phyloP scores from a whole-genome alignment of 176 grass and related monocot genomes.

The Oryza brachyantha region DNA sequence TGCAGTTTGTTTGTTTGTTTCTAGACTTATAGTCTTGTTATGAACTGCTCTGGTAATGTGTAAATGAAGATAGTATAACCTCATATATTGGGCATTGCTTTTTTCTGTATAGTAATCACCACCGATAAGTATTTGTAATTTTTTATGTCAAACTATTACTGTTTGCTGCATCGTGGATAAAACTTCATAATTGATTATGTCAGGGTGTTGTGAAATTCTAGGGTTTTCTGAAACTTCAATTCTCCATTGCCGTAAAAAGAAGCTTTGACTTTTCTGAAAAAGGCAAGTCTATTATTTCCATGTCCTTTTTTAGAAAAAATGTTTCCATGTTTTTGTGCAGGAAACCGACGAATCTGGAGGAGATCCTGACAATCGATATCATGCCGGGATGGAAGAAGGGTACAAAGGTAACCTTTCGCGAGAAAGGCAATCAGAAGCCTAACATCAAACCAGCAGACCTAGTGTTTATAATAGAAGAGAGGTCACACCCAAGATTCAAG shows the following conservation, averaged over 20 bases:
- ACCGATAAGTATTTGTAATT: slow-evolving; percentile 10
- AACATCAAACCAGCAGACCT: slow-evolving; percentile 60
- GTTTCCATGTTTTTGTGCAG: slow-evolving; percentile 34
- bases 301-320: not conserved
- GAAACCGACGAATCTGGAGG: slow-evolving; percentile 48
- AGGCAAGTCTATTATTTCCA: not conserved
- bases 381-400: slow-evolving; percentile 87
- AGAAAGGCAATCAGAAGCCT: slow-evolving; percentile 50
- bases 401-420: slow-evolving; percentile 66
- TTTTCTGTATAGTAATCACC: not conserved
- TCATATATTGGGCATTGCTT: not conserved
- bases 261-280: not conserved
- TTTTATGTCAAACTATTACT: not conserved
- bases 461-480: slow-evolving; percentile 70
- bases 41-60: not conserved
- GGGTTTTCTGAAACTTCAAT: not conserved
- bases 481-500: slow-evolving; percentile 55
- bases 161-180: slow-evolving; percentile 1
- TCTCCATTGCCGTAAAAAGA: not conserved
- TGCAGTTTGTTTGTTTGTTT: not conserved
- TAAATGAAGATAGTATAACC: not conserved
- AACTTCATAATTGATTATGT: not conserved
- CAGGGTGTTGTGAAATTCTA: not conserved
- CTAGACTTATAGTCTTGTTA: no score
- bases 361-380: slow-evolving; percentile 72